These are phyloP conservation scores for Fusarium albosuccineum DNA, from an alignment of 2,329 filamentous ascomycete species.

Conservation along the genomic window DNA sequence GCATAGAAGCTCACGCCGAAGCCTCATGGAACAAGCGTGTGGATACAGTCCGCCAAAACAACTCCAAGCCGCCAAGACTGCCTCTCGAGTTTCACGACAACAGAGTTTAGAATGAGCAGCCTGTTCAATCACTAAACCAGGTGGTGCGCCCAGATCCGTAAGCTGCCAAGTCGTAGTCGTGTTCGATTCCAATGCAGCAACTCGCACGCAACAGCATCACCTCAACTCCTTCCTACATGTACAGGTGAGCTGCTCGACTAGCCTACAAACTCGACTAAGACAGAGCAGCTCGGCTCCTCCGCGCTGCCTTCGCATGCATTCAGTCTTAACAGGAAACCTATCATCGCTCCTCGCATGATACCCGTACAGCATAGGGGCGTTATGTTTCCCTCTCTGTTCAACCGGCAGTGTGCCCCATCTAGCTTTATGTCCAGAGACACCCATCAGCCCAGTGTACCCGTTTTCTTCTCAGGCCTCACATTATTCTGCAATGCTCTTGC, in stretches of 20 bases:
- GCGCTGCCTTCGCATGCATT: conserved; percentile 4
- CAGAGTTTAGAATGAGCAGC: too few species aligned
- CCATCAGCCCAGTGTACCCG: conserved; percentile 5
- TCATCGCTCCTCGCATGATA: conserved; percentile 11
- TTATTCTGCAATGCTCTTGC: conserved; percentile 13
- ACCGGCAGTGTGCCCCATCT: conserved; percentile 2
- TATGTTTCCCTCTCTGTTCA: background rate
- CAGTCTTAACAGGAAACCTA: conserved; percentile 10
- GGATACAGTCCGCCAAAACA: background rate
- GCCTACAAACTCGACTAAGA: conserved; percentile 8
- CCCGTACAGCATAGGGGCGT: conserved; percentile 16
- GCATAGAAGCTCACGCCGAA: conserved; percentile 29
- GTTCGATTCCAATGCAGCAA: conserved; percentile 21
- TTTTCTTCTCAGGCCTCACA: conserved; percentile 13
- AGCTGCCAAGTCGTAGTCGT: conserved; percentile 12
- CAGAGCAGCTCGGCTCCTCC: background rate
- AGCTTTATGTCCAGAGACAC: conserved; percentile 8
- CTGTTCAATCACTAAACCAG: too few species aligned
- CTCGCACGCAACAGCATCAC: conserved; percentile 7
- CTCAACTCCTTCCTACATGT: conserved; percentile 12
- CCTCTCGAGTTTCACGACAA: too few species aligned
- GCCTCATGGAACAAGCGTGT: conserved; percentile 23
- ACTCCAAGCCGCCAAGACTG: background rate
- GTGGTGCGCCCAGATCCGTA: too few species aligned
- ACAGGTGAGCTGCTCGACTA: conserved; percentile 14